These are phyloP conservation scores for Calonectria montana DNA, from an alignment of 2,329 filamentous ascomycete genomes.

Conservation along the genomic window DNA sequence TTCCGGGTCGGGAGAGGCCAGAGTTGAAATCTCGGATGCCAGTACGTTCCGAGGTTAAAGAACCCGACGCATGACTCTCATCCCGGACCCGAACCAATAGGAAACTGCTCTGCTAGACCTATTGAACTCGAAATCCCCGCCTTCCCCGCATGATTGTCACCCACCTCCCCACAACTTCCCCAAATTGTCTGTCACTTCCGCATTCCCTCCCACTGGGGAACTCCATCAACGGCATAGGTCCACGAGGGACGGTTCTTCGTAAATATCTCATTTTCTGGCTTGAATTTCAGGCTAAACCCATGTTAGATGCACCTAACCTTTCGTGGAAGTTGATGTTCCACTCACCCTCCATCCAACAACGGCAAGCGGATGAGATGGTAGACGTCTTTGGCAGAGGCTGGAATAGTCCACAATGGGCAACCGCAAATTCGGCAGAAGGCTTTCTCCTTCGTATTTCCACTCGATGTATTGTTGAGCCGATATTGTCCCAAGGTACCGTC, in stretches of 20 bases:
- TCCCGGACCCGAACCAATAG: not conserved
- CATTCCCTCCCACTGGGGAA: slow-evolving; percentile 42
- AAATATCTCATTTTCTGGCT: slow-evolving; percentile 44
- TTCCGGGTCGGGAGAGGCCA: not conserved
- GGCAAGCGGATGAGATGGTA: slow-evolving; percentile 39
- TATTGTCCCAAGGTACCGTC: slow-evolving; percentile 26
- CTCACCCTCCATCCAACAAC: slow-evolving; percentile 40
- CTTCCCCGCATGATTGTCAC: not conserved
- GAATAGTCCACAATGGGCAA: slow-evolving; percentile 43
- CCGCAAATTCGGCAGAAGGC: slow-evolving; percentile 41
- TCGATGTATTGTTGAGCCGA: slow-evolving; percentile 38
- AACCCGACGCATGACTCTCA: not conserved
- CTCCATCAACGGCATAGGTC: slow-evolving; percentile 32
- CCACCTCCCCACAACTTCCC: not conserved
- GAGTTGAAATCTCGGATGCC: not conserved
- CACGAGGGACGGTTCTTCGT: slow-evolving; percentile 42
- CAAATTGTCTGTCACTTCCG: slow-evolving; percentile 33
- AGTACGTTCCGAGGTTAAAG: slow-evolving; percentile 2
- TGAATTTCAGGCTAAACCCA: slow-evolving; percentile 24
- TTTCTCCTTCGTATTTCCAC: slow-evolving; percentile 41
- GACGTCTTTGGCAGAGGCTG: slow-evolving; percentile 37
- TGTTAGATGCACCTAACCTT: not conserved
- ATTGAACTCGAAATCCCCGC: not conserved
- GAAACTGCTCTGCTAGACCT: not conserved
- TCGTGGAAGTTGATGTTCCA: not conserved